Percentiles rank a stretch among this genome's conserved stretches.
phyloP scores from a whole-genome alignment of 306 rosid species.

The Castanea mollissima region DNA sequence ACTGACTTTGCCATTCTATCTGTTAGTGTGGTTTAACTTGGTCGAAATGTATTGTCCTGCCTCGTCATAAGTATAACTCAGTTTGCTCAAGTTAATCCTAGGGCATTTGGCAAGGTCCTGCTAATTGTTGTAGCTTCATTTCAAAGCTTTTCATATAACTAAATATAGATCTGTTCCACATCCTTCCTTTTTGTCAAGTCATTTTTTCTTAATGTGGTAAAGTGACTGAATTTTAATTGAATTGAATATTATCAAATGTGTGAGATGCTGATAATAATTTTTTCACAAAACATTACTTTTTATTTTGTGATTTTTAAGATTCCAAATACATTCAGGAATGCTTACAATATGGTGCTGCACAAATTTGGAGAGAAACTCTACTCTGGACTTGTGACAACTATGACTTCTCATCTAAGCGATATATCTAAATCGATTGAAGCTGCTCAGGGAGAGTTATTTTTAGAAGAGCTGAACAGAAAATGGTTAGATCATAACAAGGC shows the following conservation, averaged over 20 bases:
- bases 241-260: too few species aligned
- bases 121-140: background rate
- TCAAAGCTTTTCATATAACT: too few species aligned
- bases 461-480: slow-evolving; percentile 59
- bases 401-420: slow-evolving; percentile 46
- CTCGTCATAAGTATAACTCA: background rate
- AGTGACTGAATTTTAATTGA: too few species aligned
- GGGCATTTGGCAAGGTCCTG: background rate
- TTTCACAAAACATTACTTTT: background rate
- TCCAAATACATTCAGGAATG: slow-evolving; percentile 41
- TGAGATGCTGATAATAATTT: background rate
- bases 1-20: too few species aligned
- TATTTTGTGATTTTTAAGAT: slow-evolving; percentile 17
- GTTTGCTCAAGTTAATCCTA: background rate
- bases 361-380: slow-evolving; percentile 57
- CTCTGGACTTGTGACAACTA: slow-evolving; percentile 47
- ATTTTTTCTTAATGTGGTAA: too few species aligned
- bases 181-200: too few species aligned
- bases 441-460: slow-evolving; percentile 52
- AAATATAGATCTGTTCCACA: too few species aligned
- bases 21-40: too few species aligned
- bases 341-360: slow-evolving; percentile 58
- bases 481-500: slow-evolving; percentile 63
- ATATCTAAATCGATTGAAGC: slow-evolving; percentile 46
- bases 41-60: too few species aligned